phyloP scores from a whole-genome alignment of 805 yeast species.

The Candida sonorensis region DNA sequence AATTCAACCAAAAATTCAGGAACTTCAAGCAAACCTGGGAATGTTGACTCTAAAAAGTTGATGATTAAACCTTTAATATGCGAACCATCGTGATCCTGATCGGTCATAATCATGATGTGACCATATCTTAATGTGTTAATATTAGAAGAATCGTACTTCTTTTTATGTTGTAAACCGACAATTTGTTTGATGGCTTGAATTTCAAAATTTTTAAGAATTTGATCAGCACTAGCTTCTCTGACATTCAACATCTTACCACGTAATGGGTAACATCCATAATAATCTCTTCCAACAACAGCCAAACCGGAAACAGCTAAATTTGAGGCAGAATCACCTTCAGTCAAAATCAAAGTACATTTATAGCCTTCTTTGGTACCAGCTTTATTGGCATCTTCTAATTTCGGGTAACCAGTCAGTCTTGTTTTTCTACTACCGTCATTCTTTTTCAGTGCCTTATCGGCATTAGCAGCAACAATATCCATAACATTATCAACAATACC shows the following conservation, averaged over 20 bases:
- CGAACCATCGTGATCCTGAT: conserved; percentile 99
- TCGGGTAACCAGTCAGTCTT: conserved; percentile 82
- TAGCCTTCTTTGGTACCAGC: conserved; percentile 93
- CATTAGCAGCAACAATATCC: conserved; percentile 82
- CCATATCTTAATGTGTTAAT: conserved; percentile 81
- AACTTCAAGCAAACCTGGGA: conserved; percentile 84
- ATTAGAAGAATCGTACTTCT: conserved; percentile 56
- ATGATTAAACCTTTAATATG: conserved; percentile 95
- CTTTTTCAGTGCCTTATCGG: conserved; percentile 78
- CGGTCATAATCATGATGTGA: conserved; percentile 98
- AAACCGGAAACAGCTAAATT: conserved; percentile 89
- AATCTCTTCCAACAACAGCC: conserved; percentile 91
- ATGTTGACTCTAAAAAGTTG: conserved; percentile 86
- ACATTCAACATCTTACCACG: conserved; percentile 94
- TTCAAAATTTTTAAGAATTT: conserved; percentile 85
- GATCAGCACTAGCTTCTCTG: conserved; percentile 95
- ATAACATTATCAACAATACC: conserved; percentile 65
- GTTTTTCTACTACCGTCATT: conserved; percentile 82
- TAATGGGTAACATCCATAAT: conserved; percentile 90
- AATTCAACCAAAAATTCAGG: conserved; percentile 93
- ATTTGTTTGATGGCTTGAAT: conserved; percentile 93
- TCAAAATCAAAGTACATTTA: conserved; percentile 85
- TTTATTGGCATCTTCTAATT: conserved; percentile 89
- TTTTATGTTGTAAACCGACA: conserved; percentile 91
- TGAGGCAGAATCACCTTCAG: conserved; percentile 97